A percentile compares a stretch with the other conserved stretches of the same genome.
Conservation (phyloP, 495 filamentous ascomycete genomes). For the Aspergillus affinis region DNA sequence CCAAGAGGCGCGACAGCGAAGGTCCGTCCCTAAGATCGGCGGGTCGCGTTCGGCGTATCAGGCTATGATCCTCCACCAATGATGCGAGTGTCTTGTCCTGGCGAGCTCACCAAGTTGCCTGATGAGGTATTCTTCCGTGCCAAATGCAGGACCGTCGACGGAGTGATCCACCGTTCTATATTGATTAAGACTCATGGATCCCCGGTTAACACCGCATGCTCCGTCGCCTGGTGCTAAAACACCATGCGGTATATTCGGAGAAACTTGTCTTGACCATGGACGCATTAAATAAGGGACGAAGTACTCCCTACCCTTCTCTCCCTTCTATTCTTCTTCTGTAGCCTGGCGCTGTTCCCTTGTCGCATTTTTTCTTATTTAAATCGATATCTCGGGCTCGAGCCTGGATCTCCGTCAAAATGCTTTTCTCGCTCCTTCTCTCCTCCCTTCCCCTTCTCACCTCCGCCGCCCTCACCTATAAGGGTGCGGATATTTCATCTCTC, state of each 20-base stretch:
- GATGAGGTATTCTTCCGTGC: neutral
- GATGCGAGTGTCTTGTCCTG: neutral
- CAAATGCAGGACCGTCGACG: neutral
- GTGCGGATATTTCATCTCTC: slow-evolving; percentile 74
- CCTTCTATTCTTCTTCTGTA: neutral
- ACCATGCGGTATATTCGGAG: neutral
- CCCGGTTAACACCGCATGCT: neutral
- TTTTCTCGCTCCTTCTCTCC: slow-evolving; percentile 22
- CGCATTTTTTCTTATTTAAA: neutral
- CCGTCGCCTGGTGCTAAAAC: too few relatives aligned
- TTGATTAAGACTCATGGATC: neutral
- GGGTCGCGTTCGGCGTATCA: neutral
- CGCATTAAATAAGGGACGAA: neutral
- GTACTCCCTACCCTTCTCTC: neutral
- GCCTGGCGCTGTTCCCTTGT: neutral
- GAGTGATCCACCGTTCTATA: slow-evolving; percentile 1
- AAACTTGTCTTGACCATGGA: neutral
- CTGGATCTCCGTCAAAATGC: slow-evolving; percentile 15
- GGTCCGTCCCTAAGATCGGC: neutral
- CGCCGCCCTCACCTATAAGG: slow-evolving; percentile 60
- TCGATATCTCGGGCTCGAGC: neutral
- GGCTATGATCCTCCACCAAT: neutral
- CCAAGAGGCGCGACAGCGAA: neutral
- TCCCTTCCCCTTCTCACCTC: slow-evolving; percentile 24
- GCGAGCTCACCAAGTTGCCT: neutral